Evolutionary conservation across 164 flowering plant genomes (phyloP), one percentile per base, ranked within the genome.

Genomic region (Sedum album): DNA sequence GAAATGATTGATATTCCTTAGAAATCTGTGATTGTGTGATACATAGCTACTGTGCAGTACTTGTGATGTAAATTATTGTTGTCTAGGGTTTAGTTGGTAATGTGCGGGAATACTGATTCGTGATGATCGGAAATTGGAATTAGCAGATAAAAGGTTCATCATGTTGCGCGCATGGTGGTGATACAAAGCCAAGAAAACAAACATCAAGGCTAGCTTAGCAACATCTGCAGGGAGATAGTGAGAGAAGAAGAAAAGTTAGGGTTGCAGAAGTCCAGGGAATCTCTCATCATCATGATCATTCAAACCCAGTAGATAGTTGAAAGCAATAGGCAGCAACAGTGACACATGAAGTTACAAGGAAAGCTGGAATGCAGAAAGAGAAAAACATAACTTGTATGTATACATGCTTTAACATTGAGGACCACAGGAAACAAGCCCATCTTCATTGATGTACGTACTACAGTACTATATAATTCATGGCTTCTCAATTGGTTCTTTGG

Each of bases 311-410:
- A 31, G 25, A 20, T 31, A 33, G 53, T 18, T 41, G 25, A n/a
- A 49, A 49, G 55, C 55, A 49, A 18, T 21, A 49, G 23, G 23
- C 23, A 53, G 60, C 60, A 21, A 53, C 60, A 53, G 30, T 23
- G 60, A 53, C 60, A 53, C 60, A 53, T 53, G 28, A 53, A 21
- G 53, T 5, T 17, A 18, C 53, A 48, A 48, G 23, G 53, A 48
- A 48, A 48, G 53, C 60, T 53, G 60, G 60, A 53, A 53, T 21
- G 60, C 60, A 53, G 60, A 53, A 21, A 23, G 30, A 53, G 60
- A 48, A 53, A 53, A 4, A n/a, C 55, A 26, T 25, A 23, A 55
- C 11, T 10, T 55, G 15, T 55, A 51, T 5, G 25, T 51, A 1
- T 51, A 51, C n/a, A 20, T 25, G 60, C 28, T 10, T 55, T 55